Evolutionary conservation across 2,329 filamentous ascomycete genomes (phyloP).

Genomic region (Thermothelomyces thermophilus): DNA sequence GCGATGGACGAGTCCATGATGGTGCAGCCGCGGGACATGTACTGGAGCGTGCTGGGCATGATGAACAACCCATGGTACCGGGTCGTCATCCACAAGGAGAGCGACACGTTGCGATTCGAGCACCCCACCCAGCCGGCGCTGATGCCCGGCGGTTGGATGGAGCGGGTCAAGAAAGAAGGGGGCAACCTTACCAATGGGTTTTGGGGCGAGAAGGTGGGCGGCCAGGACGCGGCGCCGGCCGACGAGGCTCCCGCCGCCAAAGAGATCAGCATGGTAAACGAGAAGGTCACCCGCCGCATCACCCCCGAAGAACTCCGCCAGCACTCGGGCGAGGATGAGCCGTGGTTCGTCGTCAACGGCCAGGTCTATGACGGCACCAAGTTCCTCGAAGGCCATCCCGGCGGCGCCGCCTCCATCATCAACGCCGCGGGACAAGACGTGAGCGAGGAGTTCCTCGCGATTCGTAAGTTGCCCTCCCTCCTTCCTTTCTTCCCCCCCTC

Average conservation of each 20-base stretch:
- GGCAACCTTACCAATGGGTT: constrained; percentile 74
- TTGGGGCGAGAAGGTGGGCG: constrained; percentile 69
- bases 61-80: constrained; percentile 98
- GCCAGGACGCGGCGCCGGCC: constrained; percentile 37
- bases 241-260: constrained; percentile 46
- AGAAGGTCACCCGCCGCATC: constrained; percentile 56
- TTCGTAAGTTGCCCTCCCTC: constrained; percentile 55
- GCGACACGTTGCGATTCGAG: constrained; percentile 64
- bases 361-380: constrained; percentile 82
- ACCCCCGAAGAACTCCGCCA: constrained; percentile 63
- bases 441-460: constrained; percentile 85
- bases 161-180: constrained; percentile 74
- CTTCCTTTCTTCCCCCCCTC: background rate
- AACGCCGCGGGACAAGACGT: constrained; percentile 75
- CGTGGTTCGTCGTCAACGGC: constrained; percentile 85
- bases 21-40: constrained; percentile 85
- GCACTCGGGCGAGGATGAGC: constrained; percentile 57
- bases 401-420: constrained; percentile 77
- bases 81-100: constrained; percentile 66
- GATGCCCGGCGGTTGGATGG: constrained; percentile 86
- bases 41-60: constrained; percentile 93
- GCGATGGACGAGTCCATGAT: constrained; percentile 89
- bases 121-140: constrained; percentile 79
- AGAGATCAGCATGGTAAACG: constrained; percentile 73
- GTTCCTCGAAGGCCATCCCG: constrained; percentile 77